These are phyloP conservation scores for Vitis cinerea DNA, from an alignment of 164 flowering plant species.

Conservation along the genomic window DNA sequence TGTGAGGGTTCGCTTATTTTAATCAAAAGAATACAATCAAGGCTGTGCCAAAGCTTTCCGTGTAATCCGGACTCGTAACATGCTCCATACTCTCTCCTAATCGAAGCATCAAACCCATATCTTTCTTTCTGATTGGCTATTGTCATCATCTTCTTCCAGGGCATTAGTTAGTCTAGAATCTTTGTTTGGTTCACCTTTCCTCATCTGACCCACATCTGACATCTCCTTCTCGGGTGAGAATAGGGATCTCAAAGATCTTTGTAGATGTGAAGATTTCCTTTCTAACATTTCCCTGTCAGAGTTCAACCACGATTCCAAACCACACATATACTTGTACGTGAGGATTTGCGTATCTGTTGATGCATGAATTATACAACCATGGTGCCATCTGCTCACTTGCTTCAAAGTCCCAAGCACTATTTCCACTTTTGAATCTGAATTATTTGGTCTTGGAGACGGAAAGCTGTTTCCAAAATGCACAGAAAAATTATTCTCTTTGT, in stretches of 20 bases:
- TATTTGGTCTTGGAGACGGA: too few relatives aligned
- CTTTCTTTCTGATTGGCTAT: too few relatives aligned
- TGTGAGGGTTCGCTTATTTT: constrained; percentile 18
- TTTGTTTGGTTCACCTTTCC: constrained; percentile 18
- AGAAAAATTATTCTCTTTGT: too few relatives aligned
- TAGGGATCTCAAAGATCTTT: constrained; percentile 6
- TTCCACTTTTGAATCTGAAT: too few relatives aligned
- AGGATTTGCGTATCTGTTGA: neutral
- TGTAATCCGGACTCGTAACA: constrained; percentile 19
- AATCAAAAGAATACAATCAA: constrained; percentile 2
- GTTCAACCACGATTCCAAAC: too few relatives aligned
- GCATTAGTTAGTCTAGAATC: constrained; percentile 7
- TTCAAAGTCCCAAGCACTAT: too few relatives aligned
- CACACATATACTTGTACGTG: neutral
- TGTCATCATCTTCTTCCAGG: neutral
- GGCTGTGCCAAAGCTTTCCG: constrained; percentile 11
- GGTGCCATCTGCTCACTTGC: too few relatives aligned
- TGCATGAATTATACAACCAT: too few relatives aligned
- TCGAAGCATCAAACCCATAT: neutral
- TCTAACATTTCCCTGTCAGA: neutral
- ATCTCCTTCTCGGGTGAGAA: constrained; percentile 2
- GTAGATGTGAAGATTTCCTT: neutral
- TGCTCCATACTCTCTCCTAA: neutral
- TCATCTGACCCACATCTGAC: constrained; percentile 8
- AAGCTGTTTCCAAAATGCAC: too few relatives aligned